Percentiles rank a stretch among this genome's conserved stretches.
Conservation (phyloP, 495 filamentous ascomycete genomes). For the Hypoxylon fragiforme region DNA sequence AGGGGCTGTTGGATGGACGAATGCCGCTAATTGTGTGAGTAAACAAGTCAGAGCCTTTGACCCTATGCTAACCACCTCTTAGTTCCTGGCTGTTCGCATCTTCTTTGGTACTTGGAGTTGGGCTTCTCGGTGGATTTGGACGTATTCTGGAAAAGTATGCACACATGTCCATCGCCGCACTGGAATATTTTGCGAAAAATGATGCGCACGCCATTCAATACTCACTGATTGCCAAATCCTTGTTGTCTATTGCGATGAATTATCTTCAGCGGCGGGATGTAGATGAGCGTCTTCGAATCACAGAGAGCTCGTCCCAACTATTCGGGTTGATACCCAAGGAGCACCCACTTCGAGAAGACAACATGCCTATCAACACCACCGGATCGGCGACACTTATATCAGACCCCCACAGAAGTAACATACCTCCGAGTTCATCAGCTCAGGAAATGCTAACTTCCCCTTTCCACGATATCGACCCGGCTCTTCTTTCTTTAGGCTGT, state of each 20-base stretch:
- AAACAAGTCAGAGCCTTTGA: neutral
- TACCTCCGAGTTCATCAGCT: neutral
- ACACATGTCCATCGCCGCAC: slow-evolving; percentile 41
- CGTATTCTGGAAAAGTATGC: slow-evolving; percentile 51
- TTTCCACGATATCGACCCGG: slow-evolving; percentile 34
- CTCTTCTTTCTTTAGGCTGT: slow-evolving; percentile 29
- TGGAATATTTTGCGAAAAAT: slow-evolving; percentile 47
- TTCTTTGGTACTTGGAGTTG: slow-evolving; percentile 50
- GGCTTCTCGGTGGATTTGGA: slow-evolving; percentile 48
- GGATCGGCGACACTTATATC: neutral
- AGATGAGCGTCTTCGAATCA: slow-evolving; percentile 42
- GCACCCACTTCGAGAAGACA: neutral
- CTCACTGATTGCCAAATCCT: slow-evolving; percentile 49
- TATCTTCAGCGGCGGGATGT: slow-evolving; percentile 46
- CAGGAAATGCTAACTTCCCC: slow-evolving; percentile 12
- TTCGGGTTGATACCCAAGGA: slow-evolving; percentile 46
- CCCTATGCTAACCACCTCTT: neutral
- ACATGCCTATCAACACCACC: neutral
- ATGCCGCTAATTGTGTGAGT: slow-evolving; percentile 50
- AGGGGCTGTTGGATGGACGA: slow-evolving; percentile 37
- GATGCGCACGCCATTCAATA: slow-evolving; percentile 52
- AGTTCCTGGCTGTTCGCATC: slow-evolving; percentile 54
- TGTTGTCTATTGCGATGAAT: slow-evolving; percentile 42
- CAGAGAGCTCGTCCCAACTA: slow-evolving; percentile 47
- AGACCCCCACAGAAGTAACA: neutral